A percentile compares a stretch with the other conserved stretches of the same genome.
Conservation (phyloP, 2,329 filamentous ascomycete species). For the Colletotrichum eremochloae region DNA sequence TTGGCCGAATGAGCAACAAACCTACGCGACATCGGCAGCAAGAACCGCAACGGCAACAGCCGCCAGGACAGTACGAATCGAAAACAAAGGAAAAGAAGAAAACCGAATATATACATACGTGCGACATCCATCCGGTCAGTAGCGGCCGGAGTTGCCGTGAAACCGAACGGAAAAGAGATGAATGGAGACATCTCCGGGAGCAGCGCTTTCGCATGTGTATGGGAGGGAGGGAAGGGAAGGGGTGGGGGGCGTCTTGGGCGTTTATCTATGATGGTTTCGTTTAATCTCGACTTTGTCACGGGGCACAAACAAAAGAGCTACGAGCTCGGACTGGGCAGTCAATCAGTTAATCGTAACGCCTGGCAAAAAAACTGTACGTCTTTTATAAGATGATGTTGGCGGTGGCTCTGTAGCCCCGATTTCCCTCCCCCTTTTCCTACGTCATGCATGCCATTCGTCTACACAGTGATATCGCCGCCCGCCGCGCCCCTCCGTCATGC, state of each 20-base stretch:
- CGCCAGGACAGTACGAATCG: background rate
- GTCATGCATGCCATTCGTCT: constrained; percentile 6
- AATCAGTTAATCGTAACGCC: background rate
- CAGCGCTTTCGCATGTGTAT: background rate
- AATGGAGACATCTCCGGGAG: background rate
- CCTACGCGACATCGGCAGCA: no score
- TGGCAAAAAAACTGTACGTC: background rate
- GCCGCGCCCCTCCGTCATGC: constrained; percentile 17
- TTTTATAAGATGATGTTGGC: background rate
- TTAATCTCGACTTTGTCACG: background rate
- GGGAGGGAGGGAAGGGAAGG: background rate
- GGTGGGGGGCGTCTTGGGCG: constrained; percentile 6
- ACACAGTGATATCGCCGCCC: constrained; percentile 12
- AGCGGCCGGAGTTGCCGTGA: background rate
- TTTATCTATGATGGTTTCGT: background rate
- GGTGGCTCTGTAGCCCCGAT: background rate
- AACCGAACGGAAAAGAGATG: background rate
- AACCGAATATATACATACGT: background rate
- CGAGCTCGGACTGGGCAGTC: background rate
- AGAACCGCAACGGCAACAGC: background rate
- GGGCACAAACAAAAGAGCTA: background rate
- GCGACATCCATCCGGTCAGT: background rate
- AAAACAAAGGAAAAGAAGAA: no score
- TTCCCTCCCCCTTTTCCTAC: constrained; percentile 5
- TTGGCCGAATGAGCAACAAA: constrained; percentile 50